phyloP scores from a whole-genome alignment of 805 yeast genomes.

The Saccharomyces eubayanus region DNA sequence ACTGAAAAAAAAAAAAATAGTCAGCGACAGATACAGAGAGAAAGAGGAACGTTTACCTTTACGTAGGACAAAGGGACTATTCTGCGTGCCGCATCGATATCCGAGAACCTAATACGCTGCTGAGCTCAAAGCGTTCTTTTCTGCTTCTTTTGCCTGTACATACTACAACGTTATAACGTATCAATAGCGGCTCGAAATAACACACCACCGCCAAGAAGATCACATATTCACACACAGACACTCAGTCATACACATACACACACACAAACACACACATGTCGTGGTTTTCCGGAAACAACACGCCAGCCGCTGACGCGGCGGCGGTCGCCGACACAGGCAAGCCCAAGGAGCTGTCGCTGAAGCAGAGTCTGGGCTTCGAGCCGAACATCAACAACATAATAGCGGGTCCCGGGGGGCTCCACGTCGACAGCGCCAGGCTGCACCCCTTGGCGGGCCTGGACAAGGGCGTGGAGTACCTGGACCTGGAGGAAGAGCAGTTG shows the following conservation, averaged over 20 bases:
- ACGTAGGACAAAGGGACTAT: neutral
- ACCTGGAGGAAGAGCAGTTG: conserved; percentile 76
- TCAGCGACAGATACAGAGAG: neutral
- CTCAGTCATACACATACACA: no score
- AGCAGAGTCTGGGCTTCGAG: conserved; percentile 45
- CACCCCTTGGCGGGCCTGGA: conserved; percentile 93
- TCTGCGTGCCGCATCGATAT: no score
- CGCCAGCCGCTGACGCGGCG: conserved; percentile 6
- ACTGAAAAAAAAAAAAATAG: neutral
- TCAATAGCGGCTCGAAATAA: neutral
- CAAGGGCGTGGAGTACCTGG: conserved; percentile 81
- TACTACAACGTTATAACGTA: neutral
- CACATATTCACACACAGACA: no score
- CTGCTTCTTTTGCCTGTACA: neutral
- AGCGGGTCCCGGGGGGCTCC: conserved; percentile 48
- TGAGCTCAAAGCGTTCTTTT: neutral
- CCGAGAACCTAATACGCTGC: neutral
- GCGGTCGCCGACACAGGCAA: conserved; percentile 2
- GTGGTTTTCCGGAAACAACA: conserved; percentile 20
- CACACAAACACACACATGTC: conserved; percentile 16
- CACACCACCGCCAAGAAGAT: no score
- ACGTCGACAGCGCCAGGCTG: conserved; percentile 53
- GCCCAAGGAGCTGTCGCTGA: conserved; percentile 15
- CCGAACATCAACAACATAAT: conserved; percentile 61
- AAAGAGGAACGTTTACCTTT: neutral